These are phyloP conservation scores for Penstemon eatonii DNA, from an alignment of 257 asterid genomes.

Conservation along the genomic window DNA sequence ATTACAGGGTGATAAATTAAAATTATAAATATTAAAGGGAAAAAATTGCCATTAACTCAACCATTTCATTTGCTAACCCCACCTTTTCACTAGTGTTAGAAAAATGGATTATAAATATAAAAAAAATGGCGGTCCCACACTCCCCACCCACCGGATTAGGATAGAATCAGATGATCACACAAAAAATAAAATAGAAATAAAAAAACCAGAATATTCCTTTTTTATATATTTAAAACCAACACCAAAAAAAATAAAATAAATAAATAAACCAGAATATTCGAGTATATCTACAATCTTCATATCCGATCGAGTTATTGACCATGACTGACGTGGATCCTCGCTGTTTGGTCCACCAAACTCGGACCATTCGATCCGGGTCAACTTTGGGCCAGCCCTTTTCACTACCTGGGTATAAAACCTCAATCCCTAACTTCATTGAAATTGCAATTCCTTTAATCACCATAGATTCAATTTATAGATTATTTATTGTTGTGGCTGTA, in stretches of 20 bases:
- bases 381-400: slow-evolving; percentile 34
- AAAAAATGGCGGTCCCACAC: too few species aligned
- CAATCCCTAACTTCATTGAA: slow-evolving; percentile 12
- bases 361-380: neutral
- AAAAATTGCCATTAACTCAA: too few species aligned
- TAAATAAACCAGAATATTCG: slow-evolving; percentile 53
- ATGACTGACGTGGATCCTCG: slow-evolving; percentile 80
- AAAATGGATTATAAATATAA: too few species aligned
- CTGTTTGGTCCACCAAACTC: slow-evolving; percentile 42
- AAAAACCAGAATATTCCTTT: slow-evolving; percentile 43
- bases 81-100: too few species aligned
- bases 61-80: too few species aligned
- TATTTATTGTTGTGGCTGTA: slow-evolving; percentile 9
- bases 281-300: slow-evolving; percentile 52
- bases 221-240: neutral
- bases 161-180: slow-evolving; percentile 7
- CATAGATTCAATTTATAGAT: neutral
- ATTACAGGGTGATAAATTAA: too few species aligned
- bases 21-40: too few species aligned
- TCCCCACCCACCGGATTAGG: slow-evolving; percentile 35
- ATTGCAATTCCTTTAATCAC: slow-evolving; percentile 22
- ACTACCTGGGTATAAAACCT: slow-evolving; percentile 23
- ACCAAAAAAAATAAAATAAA: neutral
- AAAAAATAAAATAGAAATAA: neutral
- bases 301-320: slow-evolving; percentile 38